Evolutionary conservation across 495 filamentous ascomycete species (phyloP).

Genomic region (Penicillium mononematosum): DNA sequence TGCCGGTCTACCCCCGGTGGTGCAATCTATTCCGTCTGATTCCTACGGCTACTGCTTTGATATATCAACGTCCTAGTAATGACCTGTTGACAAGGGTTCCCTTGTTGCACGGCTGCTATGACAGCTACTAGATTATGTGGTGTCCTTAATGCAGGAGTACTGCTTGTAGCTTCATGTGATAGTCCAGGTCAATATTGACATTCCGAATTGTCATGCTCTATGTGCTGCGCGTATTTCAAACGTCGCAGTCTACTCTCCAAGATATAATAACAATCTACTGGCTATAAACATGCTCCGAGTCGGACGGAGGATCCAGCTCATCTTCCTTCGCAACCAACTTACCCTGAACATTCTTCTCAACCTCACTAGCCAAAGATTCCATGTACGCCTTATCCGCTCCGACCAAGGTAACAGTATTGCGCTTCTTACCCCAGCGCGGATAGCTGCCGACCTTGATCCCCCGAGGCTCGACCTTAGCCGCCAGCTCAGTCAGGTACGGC

Average conservation of each 20-base stretch:
- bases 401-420: constrained; percentile 89
- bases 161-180: background rate
- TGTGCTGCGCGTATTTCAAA: background rate
- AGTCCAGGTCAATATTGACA: background rate
- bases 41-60: background rate
- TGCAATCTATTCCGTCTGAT: background rate
- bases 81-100: background rate
- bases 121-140: background rate
- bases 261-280: constrained; percentile 16
- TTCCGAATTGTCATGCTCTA: background rate
- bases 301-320: constrained; percentile 52
- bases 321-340: constrained; percentile 55
- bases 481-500: constrained; percentile 75
- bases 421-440: constrained; percentile 83
- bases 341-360: constrained; percentile 62
- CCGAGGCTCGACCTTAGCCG: constrained; percentile 62
- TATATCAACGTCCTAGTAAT: background rate
- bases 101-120: background rate
- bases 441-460: constrained; percentile 97
- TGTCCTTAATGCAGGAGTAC: no score
- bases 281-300: constrained; percentile 30
- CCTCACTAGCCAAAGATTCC: constrained; percentile 58
- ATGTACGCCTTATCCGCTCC: constrained; percentile 65
- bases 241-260: background rate
- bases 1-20: background rate